phyloP scores from a whole-genome alignment of 352 stramenopile species.

The Pythium pectinolyticum region DNA sequence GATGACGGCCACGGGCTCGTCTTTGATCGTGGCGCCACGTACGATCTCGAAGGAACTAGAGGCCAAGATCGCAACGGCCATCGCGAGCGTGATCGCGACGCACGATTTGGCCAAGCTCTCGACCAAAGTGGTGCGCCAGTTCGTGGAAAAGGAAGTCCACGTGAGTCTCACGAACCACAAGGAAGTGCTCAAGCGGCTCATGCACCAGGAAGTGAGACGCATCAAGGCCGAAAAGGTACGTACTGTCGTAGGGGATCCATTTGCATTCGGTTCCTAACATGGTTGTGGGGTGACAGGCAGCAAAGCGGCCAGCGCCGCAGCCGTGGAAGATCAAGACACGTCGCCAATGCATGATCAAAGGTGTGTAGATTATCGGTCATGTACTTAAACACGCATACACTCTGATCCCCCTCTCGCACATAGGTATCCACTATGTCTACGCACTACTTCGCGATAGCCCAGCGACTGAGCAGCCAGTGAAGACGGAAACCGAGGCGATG shows the following conservation, averaged over 20 bases:
- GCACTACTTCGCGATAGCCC: conserved; percentile 34
- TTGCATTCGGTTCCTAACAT: too few relatives aligned
- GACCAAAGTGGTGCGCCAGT: conserved; percentile 80
- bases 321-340: conserved; percentile 63
- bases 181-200: conserved; percentile 86
- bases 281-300: conserved; percentile 27
- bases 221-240: conserved; percentile 69
- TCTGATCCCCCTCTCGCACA: too few relatives aligned
- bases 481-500: too few relatives aligned
- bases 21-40: conserved; percentile 57
- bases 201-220: conserved; percentile 83
- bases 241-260: too few relatives aligned
- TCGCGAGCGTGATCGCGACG: conserved; percentile 62
- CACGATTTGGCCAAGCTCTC: conserved; percentile 68
- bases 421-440: conserved; percentile 43
- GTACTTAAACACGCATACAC: too few relatives aligned
- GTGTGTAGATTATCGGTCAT: too few relatives aligned
- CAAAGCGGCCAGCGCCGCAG: conserved; percentile 50
- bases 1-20: conserved; percentile 49
- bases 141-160: conserved; percentile 83
- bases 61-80: conserved; percentile 69
- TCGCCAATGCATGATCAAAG: conserved; percentile 44
- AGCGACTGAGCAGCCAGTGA: too few relatives aligned
- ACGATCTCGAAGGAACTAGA: conserved; percentile 85
- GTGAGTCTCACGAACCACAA: conserved; percentile 88